These are phyloP conservation scores for Exophiala viscosa DNA, from an alignment of 2,329 filamentous ascomycete genomes.

Conservation along the genomic window DNA sequence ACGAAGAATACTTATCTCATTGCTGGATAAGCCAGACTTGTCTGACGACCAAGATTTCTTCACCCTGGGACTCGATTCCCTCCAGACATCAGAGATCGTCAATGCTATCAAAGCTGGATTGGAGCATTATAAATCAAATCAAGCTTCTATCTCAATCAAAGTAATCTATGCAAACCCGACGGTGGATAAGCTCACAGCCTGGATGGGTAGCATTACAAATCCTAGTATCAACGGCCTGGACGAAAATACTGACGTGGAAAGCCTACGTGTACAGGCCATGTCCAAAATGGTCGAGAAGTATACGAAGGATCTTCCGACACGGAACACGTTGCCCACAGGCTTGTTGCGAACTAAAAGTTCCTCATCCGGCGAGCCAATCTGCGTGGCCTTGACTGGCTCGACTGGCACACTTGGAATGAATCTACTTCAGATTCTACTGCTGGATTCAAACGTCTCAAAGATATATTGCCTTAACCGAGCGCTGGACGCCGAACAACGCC, in stretches of 20 bases:
- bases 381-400: background rate
- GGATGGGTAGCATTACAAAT: background rate
- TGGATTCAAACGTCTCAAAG: background rate
- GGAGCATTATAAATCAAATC: background rate
- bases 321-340: background rate
- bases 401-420: background rate
- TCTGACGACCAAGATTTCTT: background rate
- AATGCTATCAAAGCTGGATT: background rate
- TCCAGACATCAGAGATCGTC: background rate
- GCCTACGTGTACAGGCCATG: background rate
- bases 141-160: background rate
- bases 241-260: background rate
- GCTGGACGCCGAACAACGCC: background rate
- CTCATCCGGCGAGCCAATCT: too few relatives aligned
- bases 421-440: background rate
- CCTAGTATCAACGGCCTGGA: too few relatives aligned
- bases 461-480: background rate
- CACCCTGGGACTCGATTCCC: background rate
- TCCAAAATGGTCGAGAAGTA: background rate
- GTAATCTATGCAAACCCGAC: background rate
- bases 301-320: background rate
- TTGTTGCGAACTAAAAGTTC: background rate
- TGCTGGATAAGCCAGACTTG: too few relatives aligned
- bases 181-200: background rate
- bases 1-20: too few relatives aligned